Evolutionary conservation across 805 yeast genomes (phyloP), one percentile per base, ranked within the genome.

Genomic region (Saturnispora halmiae): DNA sequence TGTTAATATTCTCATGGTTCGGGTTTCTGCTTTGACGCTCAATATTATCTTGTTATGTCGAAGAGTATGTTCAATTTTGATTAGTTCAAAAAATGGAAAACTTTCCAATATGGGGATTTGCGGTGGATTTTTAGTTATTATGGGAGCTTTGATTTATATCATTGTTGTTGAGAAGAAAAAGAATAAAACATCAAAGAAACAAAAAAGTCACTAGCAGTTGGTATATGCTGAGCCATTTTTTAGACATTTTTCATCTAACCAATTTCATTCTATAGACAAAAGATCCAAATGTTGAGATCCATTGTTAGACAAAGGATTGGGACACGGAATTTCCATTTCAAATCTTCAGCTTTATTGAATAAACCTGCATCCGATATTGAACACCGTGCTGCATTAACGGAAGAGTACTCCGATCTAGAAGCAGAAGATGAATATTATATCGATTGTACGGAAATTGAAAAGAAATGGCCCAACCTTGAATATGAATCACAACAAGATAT

Each of bases 1-100:
- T 4, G 90, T 82, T 10, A 79, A 77, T 51, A 65, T 64, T 51
- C 60, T 82, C 19, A 75, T 79, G 0, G 73, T 80, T 15, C 55
- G 55, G 6, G 67, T 79, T 1, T 64, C 72, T n/a, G 80, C 88
- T 0, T 54, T 82, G 32, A 77, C 84, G 0, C 72, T 82, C 2
- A 69, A 78, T 0, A 72, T 82, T 10, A 72, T 77, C 1, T 61
- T 82, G 20, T 63, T 78, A 27, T 55, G 80, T 9, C 66, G 92
- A 36, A 79, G 81, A 55, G 73, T 81, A 44, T 56, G 69, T 8
- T 77, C 84, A 42, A 59, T 83, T 44, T 38, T 75, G 27, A 48
- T 82, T 18, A 77, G 85, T 42, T 64, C 78, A 41, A 50, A n/a
- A n/a, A n/a, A n/a, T n/a, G n/a, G n/a, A n/a, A n/a, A n/a, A n/a